These are phyloP conservation scores for Trichoderma virens DNA, from an alignment of 495 filamentous ascomycete species.

Conservation along the genomic window DNA sequence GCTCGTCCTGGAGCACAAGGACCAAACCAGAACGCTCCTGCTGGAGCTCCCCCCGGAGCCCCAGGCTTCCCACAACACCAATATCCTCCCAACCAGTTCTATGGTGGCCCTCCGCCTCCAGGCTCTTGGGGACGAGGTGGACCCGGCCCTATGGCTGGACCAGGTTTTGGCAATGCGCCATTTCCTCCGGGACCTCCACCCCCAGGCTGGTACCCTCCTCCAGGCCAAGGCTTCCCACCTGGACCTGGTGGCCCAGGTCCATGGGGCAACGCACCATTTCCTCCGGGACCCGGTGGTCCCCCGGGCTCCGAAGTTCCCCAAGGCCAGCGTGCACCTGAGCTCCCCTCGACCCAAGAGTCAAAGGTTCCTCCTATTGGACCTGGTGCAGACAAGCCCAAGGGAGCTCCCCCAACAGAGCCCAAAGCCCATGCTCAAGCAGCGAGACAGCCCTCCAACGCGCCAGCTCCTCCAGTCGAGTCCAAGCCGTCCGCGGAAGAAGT, in stretches of 20 bases:
- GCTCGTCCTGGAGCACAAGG: constrained; percentile 26
- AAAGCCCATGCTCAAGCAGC: constrained; percentile 31
- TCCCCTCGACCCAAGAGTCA: constrained; percentile 20
- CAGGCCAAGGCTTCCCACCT: constrained; percentile 70
- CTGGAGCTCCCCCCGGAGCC: constrained; percentile 23
- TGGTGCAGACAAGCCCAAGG: constrained; percentile 38
- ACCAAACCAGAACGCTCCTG: constrained; percentile 18
- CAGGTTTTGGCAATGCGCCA: constrained; percentile 36
- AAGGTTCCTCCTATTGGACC: constrained; percentile 51
- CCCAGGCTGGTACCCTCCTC: constrained; percentile 73
- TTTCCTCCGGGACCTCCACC: constrained; percentile 51
- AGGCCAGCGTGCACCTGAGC: constrained; percentile 28
- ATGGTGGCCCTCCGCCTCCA: constrained; percentile 41
- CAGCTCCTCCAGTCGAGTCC: constrained; percentile 55
- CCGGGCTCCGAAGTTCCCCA: constrained; percentile 26
- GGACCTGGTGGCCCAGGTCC: constrained; percentile 51
- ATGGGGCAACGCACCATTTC: constrained; percentile 40
- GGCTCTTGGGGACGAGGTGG: constrained; percentile 50
- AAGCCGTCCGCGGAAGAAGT: constrained; percentile 54
- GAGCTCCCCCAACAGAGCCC: constrained; percentile 30
- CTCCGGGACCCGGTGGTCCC: constrained; percentile 30
- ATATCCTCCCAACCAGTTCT: constrained; percentile 33
- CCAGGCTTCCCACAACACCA: constrained; percentile 45
- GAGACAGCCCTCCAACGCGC: constrained; percentile 20
- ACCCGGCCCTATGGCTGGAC: constrained; percentile 41